Evolutionary conservation across 768 basidiomycete species (phyloP).

Genomic region (Tephrocybe sp.): DNA sequence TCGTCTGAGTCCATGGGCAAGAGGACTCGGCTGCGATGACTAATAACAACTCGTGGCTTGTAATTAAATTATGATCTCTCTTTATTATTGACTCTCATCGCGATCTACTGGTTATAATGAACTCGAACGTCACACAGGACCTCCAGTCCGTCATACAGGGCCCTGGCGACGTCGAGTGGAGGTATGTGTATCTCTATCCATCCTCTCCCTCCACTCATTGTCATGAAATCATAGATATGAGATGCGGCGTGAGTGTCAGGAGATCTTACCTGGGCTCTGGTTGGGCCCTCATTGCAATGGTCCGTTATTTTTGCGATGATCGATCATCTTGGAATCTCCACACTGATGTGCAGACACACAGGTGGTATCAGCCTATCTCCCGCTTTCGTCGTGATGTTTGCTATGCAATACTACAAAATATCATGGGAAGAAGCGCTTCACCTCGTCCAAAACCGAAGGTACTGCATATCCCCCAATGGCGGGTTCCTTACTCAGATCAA

Average conservation of each 20-base stretch:
- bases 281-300: slow-evolving; percentile 93
- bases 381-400: slow-evolving; percentile 90
- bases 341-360: slow-evolving; percentile 24
- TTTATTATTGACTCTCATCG: neutral
- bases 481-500: slow-evolving; percentile 93
- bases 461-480: slow-evolving; percentile 90
- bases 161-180: slow-evolving; percentile 82
- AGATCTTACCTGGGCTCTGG: slow-evolving; percentile 78
- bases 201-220: neutral
- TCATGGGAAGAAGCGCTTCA: slow-evolving; percentile 89
- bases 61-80: neutral
- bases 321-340: neutral
- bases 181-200: slow-evolving; percentile 39
- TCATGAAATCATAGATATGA: slow-evolving; percentile 60
- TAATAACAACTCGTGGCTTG: neutral
- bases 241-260: slow-evolving; percentile 94
- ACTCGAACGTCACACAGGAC: slow-evolving; percentile 31
- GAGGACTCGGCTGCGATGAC: slow-evolving; percentile 9
- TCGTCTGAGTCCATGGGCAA: slow-evolving; percentile 48
- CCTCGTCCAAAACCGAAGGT: slow-evolving; percentile 84
- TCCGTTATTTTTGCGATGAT: slow-evolving; percentile 27
- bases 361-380: slow-evolving; percentile 88
- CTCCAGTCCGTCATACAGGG: slow-evolving; percentile 69
- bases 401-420: slow-evolving; percentile 79
- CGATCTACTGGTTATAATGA: slow-evolving; percentile 9